phyloP scores from a whole-genome alignment of 192 early-diverging fungal species.

The Umbelopsis ramanniana region DNA sequence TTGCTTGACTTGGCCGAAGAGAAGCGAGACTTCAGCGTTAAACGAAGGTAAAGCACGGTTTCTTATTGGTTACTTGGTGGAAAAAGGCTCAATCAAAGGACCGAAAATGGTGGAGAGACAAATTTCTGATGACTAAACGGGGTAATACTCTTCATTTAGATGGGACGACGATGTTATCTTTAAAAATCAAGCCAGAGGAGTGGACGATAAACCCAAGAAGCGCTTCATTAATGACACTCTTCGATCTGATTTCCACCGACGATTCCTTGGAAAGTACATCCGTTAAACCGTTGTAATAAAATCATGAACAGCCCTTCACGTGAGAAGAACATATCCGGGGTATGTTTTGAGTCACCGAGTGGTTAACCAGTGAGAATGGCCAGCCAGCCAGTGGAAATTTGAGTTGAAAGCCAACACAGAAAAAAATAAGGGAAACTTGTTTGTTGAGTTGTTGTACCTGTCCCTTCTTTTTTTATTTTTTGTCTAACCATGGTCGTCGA shows the following conservation, averaged over 20 bases:
- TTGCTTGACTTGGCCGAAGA: conserved; percentile 61
- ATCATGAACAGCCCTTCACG: not conserved
- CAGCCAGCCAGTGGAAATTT: not conserved
- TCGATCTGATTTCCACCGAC: conserved; percentile 94
- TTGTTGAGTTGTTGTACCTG: not conserved
- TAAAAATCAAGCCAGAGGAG: conserved; percentile 91
- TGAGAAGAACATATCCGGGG: conserved; percentile 9
- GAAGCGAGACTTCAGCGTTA: conserved; percentile 77
- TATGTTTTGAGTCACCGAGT: conserved; percentile 20
- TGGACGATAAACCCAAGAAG: conserved; percentile 88
- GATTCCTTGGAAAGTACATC: conserved; percentile 93
- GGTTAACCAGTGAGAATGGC: conserved; percentile 12
- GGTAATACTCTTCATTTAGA: conserved; percentile 40
- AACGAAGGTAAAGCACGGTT: conserved; percentile 59
- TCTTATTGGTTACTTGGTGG: not conserved
- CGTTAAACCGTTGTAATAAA: conserved; percentile 51
- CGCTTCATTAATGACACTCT: conserved; percentile 97
- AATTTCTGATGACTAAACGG: conserved; percentile 13
- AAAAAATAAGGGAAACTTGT: not conserved
- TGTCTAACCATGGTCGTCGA: conserved; percentile 4
- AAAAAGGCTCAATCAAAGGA: too few relatives aligned
- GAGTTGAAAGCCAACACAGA: not conserved
- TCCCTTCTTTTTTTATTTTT: not conserved
- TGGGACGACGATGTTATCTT: conserved; percentile 99
- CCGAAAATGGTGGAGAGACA: too few relatives aligned